Conservation (phyloP, 2,329 filamentous ascomycete genomes). For the Beauveria bassiana region DNA sequence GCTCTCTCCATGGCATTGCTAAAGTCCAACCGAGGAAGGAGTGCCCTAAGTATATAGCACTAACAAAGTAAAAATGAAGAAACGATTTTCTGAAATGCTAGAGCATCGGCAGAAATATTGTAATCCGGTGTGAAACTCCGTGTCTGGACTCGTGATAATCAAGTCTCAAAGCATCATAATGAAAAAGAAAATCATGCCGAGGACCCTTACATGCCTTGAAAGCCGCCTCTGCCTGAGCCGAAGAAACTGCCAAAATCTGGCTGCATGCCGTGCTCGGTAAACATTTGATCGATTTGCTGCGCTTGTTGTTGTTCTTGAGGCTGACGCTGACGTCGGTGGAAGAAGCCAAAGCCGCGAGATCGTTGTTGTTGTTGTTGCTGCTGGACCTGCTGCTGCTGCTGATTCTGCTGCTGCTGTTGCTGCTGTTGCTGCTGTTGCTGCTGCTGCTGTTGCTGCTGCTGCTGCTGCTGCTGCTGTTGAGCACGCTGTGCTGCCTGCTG, state of each 20-base stretch:
- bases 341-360: slow-evolving; percentile 22
- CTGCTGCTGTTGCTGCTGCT: slow-evolving; percentile 25
- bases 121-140: no score
- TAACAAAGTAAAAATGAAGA: no score
- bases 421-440: slow-evolving; percentile 14
- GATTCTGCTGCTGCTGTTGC: slow-evolving; percentile 25
- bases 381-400: slow-evolving; percentile 21
- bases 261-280: slow-evolving; percentile 38
- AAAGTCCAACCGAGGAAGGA: no score
- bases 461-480: slow-evolving; percentile 21
- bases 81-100: background rate
- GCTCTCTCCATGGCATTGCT: no score
- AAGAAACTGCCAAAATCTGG: slow-evolving; percentile 41
- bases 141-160: background rate
- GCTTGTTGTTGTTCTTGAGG: slow-evolving; percentile 23
- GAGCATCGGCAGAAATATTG: no score
- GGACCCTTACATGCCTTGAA: slow-evolving; percentile 34
- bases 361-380: slow-evolving; percentile 29
- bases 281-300: slow-evolving; percentile 41
- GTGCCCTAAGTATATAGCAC: no score
- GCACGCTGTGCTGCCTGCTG: slow-evolving; percentile 6
- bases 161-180: background rate
- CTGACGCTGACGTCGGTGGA: slow-evolving; percentile 16
- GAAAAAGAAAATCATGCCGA: slow-evolving; percentile 26
- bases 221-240: slow-evolving; percentile 34